Conservation (phyloP, 192 early-diverging fungal species). For the Coemansia sp. region DNA sequence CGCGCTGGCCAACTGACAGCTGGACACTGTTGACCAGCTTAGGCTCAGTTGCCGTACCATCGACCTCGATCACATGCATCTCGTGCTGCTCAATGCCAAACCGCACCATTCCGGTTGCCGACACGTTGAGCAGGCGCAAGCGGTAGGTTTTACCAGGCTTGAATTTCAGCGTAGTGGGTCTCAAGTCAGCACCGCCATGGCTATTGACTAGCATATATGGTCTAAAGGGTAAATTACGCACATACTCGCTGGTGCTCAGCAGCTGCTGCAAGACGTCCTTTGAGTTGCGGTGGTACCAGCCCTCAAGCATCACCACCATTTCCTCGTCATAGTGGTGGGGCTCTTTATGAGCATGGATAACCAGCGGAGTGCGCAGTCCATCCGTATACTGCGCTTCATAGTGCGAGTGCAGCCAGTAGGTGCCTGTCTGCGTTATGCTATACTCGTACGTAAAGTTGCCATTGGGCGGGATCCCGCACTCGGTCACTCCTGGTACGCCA, state of each 20-base stretch:
- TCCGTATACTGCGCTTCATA: constrained; percentile 73
- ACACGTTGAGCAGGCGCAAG: constrained; percentile 77
- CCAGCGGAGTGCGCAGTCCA: constrained; percentile 71
- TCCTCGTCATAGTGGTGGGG: constrained; percentile 70
- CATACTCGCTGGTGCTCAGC: constrained; percentile 51
- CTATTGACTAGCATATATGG: constrained; percentile 58
- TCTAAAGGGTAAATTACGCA: constrained; percentile 27
- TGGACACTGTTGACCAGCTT: constrained; percentile 56
- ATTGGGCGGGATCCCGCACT: constrained; percentile 72
- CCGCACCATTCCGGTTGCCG: constrained; percentile 66
- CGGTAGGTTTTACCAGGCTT: constrained; percentile 78
- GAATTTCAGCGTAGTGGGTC: constrained; percentile 58
- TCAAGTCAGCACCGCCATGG: constrained; percentile 55
- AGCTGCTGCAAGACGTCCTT: constrained; percentile 55
- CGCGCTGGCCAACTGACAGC: constrained; percentile 73
- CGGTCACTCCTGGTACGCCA: constrained; percentile 64
- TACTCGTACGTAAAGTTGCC: constrained; percentile 66
- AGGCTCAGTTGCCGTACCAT: constrained; percentile 66
- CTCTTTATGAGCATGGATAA: constrained; percentile 59
- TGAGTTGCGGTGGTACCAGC: constrained; percentile 69
- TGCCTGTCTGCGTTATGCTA: constrained; percentile 67
- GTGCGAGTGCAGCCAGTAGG: constrained; percentile 84
- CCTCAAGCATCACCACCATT: constrained; percentile 61
- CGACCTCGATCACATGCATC: constrained; percentile 78
- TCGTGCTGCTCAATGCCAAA: constrained; percentile 78